phyloP scores from a whole-genome alignment of 495 filamentous ascomycete genomes.

The Talaromyces ruber region DNA sequence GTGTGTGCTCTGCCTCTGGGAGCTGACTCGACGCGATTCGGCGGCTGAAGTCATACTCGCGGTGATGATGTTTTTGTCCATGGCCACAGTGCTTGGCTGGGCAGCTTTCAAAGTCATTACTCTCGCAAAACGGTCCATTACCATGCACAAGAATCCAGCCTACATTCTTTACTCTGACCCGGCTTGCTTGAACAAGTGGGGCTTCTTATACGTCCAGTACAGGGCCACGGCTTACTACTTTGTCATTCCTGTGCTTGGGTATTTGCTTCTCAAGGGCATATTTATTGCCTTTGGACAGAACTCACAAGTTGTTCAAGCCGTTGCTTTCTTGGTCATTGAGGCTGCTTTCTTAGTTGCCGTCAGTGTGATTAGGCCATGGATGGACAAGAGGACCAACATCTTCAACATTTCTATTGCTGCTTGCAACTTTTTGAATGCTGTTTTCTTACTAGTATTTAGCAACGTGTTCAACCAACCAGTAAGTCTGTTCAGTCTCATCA shows the following conservation, averaged over 20 bases:
- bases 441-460: constrained; percentile 81
- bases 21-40: constrained; percentile 80
- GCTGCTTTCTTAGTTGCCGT: constrained; percentile 69
- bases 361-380: constrained; percentile 82
- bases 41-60: constrained; percentile 81
- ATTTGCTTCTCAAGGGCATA: constrained; percentile 79
- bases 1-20: constrained; percentile 87
- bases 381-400: constrained; percentile 98
- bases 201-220: constrained; percentile 96
- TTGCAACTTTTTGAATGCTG: constrained; percentile 84
- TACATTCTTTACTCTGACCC: constrained; percentile 97
- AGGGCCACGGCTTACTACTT: constrained; percentile 96
- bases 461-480: constrained; percentile 78
- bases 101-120: constrained; percentile 83
- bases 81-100: constrained; percentile 74
- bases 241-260: constrained; percentile 72
- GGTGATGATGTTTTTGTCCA: constrained; percentile 79
- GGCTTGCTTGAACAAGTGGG: constrained; percentile 91
- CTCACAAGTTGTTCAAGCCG: constrained; percentile 67
- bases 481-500: constrained; percentile 18
- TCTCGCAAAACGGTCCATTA: constrained; percentile 78
- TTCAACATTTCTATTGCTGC: constrained; percentile 92
- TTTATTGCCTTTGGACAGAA: constrained; percentile 82
- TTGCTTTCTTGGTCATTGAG: constrained; percentile 82
- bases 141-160: constrained; percentile 91